Base-by-base conservation (phyloP, 176 grass and related monocot species). In the Tuctoria greenei region DNA sequence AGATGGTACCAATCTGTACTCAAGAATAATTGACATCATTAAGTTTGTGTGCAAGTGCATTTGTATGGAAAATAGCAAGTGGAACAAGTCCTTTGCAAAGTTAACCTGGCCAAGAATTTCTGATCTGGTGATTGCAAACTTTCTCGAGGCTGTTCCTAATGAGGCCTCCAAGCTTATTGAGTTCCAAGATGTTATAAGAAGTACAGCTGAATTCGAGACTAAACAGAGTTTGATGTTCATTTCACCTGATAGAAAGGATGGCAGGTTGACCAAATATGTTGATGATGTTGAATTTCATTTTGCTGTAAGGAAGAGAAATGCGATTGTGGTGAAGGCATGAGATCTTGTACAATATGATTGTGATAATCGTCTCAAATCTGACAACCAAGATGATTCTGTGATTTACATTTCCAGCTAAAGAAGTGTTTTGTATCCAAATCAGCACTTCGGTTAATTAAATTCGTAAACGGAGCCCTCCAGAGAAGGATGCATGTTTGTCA, bases 281-380 rank as follows among this genome's bases (percentile, higher is more conserved):
- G 75, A 93, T 83, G 77, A 97, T 60, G 94, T 93, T 67, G 94
- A 93, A 86, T 83, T 97, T 80, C 91, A 97, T 90, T 97, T 97
- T 77, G 94, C 94, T 91, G 81, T 88, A 25, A 86, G 79, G 78
- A 93, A 91, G 75, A 93, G 86, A 78, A 93, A 81, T 71, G 94
- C 93, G 67, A 88, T 91, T 68, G 83, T 97, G 81, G 90, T 92
- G 36, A 93, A 86, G 62, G 88, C 91, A 83, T 91, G 91, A 85
- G 69, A 79, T 81, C 81, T 97, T 82, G 72, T 93, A 65, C 80
- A 85, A 20, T 97, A 85, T 89, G 82, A 90, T 81, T 93, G 86
- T 37, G 67, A 67, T 40, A 83, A 78, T 64, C 68, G 78, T 75
- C 74, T 69, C 34, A n/a, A n/a, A n/a, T n/a, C n/a, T n/a, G n/a